Evolutionary conservation across 805 yeast genomes (phyloP), one percentile per base, ranked within the genome.

Genomic region (Saturnispora gosingensis): DNA sequence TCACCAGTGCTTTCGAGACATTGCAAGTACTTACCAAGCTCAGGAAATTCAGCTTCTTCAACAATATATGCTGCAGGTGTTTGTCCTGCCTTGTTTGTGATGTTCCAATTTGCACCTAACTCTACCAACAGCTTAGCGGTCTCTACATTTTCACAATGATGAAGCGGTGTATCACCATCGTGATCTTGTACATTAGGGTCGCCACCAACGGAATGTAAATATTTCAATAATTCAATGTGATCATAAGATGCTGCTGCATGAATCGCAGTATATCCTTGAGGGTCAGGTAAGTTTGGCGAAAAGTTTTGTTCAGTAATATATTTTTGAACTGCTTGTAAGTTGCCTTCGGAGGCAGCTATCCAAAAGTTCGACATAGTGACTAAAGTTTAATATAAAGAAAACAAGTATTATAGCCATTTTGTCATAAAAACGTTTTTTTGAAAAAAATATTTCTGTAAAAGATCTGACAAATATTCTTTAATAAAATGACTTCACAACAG

Each of bases 181-280:
- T 69, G 69, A 59, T 93, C 99, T 53, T 74, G 81, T 32, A 90
- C 71, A 64, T 93, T 89, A 24, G 89, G 77, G 62, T 93, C 83
- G 6, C 97, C 98, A 8, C 86, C 86, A 18, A 68, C 64, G 4
- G 59, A 58, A 4, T 85, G 65, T 45, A 88, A 71, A 56, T 75
- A 77, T 52, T 69, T 65, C 38, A 93, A 70, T 39, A 93, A 70
- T 9, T 84, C 89, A 2, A 69, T 59, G 63, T 91, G 90, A 8
- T 91, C 91, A 66, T 93, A 93, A 1, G 97, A 85, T 2, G 95
- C 95, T 1, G 99, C 98, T 0, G 99, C 99, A 66, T 93, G 99
- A 11, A 93, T 76, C 6, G 99, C 95, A 0, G 98, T 91, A 67
- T 95, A 93, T 0, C 99, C 99, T 61, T 90, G 88, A 1, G 87